Evolutionary conservation across 352 stramenopile species (phyloP).

Genomic region (Pythium angustatum): DNA sequence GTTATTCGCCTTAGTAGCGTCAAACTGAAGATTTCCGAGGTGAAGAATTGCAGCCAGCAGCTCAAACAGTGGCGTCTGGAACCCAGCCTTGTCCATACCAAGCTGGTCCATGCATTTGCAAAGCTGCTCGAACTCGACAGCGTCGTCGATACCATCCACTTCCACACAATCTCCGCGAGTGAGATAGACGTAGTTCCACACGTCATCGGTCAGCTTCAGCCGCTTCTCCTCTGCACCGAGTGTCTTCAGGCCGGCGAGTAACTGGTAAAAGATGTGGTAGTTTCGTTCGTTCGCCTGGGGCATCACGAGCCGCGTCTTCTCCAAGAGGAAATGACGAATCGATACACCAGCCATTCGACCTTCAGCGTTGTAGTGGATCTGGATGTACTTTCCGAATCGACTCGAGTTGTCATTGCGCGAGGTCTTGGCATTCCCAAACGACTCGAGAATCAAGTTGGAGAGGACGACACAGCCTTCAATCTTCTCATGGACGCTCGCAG

Average conservation of each 20-base stretch:
- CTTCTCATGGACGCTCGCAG: slow-evolving; percentile 55
- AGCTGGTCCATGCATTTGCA: slow-evolving; percentile 63
- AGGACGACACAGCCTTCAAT: slow-evolving; percentile 84
- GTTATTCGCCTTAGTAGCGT: slow-evolving; percentile 28
- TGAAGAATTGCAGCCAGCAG: slow-evolving; percentile 71
- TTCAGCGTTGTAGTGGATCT: slow-evolving; percentile 80
- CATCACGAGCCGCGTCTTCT: slow-evolving; percentile 78
- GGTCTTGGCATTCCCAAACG: slow-evolving; percentile 86
- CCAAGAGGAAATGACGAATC: slow-evolving; percentile 78
- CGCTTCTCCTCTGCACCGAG: slow-evolving; percentile 26
- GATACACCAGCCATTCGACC: slow-evolving; percentile 73
- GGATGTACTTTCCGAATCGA: slow-evolving; percentile 91
- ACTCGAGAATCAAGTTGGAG: slow-evolving; percentile 82
- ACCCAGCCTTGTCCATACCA: slow-evolving; percentile 59
- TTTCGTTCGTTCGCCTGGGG: slow-evolving; percentile 75
- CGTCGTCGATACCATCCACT: slow-evolving; percentile 73
- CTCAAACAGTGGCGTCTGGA: slow-evolving; percentile 74
- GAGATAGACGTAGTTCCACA: slow-evolving; percentile 77
- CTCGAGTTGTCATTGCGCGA: slow-evolving; percentile 89
- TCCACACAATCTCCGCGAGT: slow-evolving; percentile 76
- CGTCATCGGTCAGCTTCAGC: slow-evolving; percentile 27
- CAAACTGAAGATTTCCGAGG: slow-evolving; percentile 69
- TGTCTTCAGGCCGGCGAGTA: slow-evolving; percentile 50
- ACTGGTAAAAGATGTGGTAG: slow-evolving; percentile 85
- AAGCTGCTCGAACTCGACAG: slow-evolving; percentile 69